Evolutionary conservation across 2,329 filamentous ascomycete genomes (phyloP), one percentile per base, ranked within the genome.

Genomic region (Cytospora mali): DNA sequence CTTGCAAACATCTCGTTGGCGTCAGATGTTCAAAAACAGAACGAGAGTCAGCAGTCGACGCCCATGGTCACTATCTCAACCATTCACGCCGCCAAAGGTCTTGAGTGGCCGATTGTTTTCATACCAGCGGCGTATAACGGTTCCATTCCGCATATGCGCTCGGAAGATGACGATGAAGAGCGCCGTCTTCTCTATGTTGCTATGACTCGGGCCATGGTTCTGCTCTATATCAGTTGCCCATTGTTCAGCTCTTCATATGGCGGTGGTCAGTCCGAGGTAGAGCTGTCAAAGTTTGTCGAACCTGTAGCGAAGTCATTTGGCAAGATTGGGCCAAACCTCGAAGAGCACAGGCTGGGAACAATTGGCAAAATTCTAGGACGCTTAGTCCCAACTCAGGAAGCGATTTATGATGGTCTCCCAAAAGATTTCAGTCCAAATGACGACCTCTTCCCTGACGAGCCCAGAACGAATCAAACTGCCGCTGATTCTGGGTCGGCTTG

Each of bases 51-150:
- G 25, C 81, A 84, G 58, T 80, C 80, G 29, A 84, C 81, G 29
- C 80, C 84, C 2, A 81, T 91, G 68, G 86, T 98, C 23, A 97
- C 93, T 0, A 92, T 99, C 27, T 97, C 93, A 6, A 99, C 94
- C 0, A 97, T 99, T 13, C 94, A 99, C 73, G 93, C 93, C 0
- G 92, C 94, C 3, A 99, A 99, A 75, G 94, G 94, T 3, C 81
- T 99, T 1, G 94, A 99, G 74, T 99, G 95, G 95, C 94, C 94
- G 0, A 83, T 97, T 1, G 92, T 98, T 1, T 98, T 98, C 73
- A 88, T 98, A 18, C 93, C 95, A 6, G 91, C 91, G 1, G 89
- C 92, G 28, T 97, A 96, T 72, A 87, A 93, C 53, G 95, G 94
- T 0, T 94, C 90, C 2, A 96, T 98, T 64, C 94, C 94, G 5